Evolutionary conservation across 768 basidiomycete genomes (phyloP), one percentile per base, ranked within the genome.

Genomic region (Termitomyces sp.): DNA sequence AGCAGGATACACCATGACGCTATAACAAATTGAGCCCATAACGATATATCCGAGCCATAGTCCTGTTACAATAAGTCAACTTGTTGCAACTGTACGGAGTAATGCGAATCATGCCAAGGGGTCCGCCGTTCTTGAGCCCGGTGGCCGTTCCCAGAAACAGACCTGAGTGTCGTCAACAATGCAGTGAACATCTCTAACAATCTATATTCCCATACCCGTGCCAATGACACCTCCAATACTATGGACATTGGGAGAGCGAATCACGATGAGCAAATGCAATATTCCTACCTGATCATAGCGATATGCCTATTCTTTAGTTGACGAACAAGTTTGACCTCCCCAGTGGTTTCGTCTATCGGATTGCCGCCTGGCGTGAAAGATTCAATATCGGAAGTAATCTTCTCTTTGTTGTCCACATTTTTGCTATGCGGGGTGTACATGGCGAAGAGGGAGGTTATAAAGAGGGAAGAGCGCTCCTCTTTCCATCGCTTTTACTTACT

Each of bases 251-350:
- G 49, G 56, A 60, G 15, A 66, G 47, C 34, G 43, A 46, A 9
- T 20, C 31, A 32, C 31, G 14, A 31, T n/a, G 31, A 36, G 42
- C 1, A 49, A 36, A 48, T 10, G 2, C 17, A 31, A 32, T 46
- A 45, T 49, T 9, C 34, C 47, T 46, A 42, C 87, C 89, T 90
- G 65, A 92, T 91, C 89, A 92, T 91, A 54, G 90, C 87, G 61
- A 92, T 81, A 70, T 92, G 91, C 15, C 91, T 79, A 67, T 89
- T 91, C 71, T 89, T 89, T 65, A 89, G 75, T 71, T 89, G 86
- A 52, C 87, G 80, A 11, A 81, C 74, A 45, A 88, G 83, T 48
- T 71, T 71, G 59, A 59, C 63, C 37, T 70, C 65, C 2, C 63
- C 63, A 32, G 60, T 57, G 45, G 36, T 37, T 29, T 65, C 63